Evolutionary conservation across 2,329 filamentous ascomycete genomes (phyloP), one percentile per base, ranked within the genome.

Genomic region (Helminthosporium solani): DNA sequence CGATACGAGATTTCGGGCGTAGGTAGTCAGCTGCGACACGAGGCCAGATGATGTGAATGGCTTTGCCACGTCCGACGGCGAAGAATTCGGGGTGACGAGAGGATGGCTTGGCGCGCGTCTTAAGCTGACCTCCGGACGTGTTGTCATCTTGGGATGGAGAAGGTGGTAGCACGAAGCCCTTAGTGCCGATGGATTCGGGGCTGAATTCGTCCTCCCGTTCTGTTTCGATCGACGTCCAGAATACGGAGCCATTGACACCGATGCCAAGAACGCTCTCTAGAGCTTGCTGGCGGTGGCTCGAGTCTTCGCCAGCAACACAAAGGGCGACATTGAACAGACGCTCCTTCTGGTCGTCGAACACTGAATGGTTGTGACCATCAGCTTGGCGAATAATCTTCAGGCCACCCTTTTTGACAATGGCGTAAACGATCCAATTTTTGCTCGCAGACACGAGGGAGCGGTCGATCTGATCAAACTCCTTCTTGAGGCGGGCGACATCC

Each of bases 401-500:
- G 38, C 94, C 94, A 40, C 90, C 90, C 56, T 90, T 89, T 76
- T 95, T 96, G 34, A 88, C 88, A 77, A 96, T 88, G 34, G 90
- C 90, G 63, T 97, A 99, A 5, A 89, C 86, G 71, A 99, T 97
- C 73, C 94, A 96, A 49, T 86, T 87, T 64, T 89, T 85, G 20
- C 90, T 92, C 15, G 92, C 91, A 4, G 91, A 87, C 40, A 92
- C 92, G 25, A 99, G 80, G 53, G 91, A 95, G 55, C 95, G 88
- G 66, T 99, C 94, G 52, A 96, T 86, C 73, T 97, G 94, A 64
- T 99, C 94, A 61, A 97, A 97, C 4, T 96, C 90, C 74, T 97
- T 97, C 79, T 96, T 96, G 54, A 97, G 79, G 47, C 90, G 84
- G 41, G 94, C 92, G 65, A 99, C 94, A 59, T 96, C 90, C 77